These are phyloP conservation scores for Ordospora colligata DNA, from an alignment of 371 early-diverging fungal genomes.

Conservation along the genomic window DNA sequence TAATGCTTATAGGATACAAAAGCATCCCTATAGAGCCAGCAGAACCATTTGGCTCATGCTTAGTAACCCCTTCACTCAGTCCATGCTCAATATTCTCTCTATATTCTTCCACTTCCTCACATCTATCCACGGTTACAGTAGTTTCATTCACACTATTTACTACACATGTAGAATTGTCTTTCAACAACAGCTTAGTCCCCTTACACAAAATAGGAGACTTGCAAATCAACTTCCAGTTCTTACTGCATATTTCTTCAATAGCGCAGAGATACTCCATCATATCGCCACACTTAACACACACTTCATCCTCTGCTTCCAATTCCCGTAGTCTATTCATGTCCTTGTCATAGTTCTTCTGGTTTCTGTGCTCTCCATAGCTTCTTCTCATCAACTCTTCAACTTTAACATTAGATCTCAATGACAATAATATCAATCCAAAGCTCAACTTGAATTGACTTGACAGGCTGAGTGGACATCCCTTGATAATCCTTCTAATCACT, in stretches of 20 bases:
- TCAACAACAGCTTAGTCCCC: slow-evolving; percentile 4
- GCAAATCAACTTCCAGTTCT: slow-evolving; percentile 1
- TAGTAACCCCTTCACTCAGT: neutral
- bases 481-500: slow-evolving; percentile 40
- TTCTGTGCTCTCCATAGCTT: slow-evolving; percentile 56
- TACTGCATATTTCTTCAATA: neutral
- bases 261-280: slow-evolving; percentile 14
- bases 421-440: slow-evolving; percentile 53
- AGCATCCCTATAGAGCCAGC: neutral
- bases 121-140: neutral
- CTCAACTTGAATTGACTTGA: slow-evolving; percentile 57
- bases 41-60: neutral
- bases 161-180: neutral
- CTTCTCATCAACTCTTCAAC: slow-evolving; percentile 59
- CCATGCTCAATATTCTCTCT: neutral
- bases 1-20: neutral
- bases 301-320: slow-evolving; percentile 6
- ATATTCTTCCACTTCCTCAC: neutral
- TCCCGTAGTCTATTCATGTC: slow-evolving; percentile 29
- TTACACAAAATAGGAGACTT: slow-evolving; percentile 17
- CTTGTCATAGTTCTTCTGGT: slow-evolving; percentile 37
- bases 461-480: slow-evolving; percentile 43
- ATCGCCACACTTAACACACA: slow-evolving; percentile 38
- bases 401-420: slow-evolving; percentile 48
- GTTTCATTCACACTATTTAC: slow-evolving; percentile 1